Base-by-base conservation (phyloP, 495 filamentous ascomycete species). In the Wilcoxina mikolae region DNA sequence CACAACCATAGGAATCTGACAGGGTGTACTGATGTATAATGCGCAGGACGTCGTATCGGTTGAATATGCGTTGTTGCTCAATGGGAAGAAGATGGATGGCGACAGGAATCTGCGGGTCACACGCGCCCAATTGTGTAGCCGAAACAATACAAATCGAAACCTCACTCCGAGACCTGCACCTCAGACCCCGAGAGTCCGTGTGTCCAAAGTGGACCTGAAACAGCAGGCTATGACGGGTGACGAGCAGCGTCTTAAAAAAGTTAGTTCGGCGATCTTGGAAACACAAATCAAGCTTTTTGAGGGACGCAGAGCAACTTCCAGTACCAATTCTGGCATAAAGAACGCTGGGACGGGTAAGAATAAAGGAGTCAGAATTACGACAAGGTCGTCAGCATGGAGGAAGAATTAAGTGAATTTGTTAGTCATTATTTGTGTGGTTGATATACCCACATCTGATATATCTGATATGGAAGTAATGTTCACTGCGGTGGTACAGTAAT, bases 71-170 rank as follows among this genome's bases (percentile, higher is more conserved):
- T 73, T 99, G 7, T 73, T 91, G 27, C 76, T 86, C 56, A 76
- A 94, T 57, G 89, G 79, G 28, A 93, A 95, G 75, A 90, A 85
- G 56, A 95, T 88, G 68, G 89, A 90, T 0, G 79, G 94, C 74
- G 91, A 93, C 28, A 80, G 93, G 5, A 81, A 82, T 55, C 73
- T 99, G 10, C 82, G 93, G 29, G 90, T 99, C 48, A 79, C 75
- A 3, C 81, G 90, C 11, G 91, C 90, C 51, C 88, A 85, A 61
- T 80, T 81, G 45, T 70, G 81, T 35, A 78, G 79, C 58, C 84
- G 87, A 65, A 91, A 82, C 22, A 70, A 73, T 55, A 56, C 69
- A 50, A 43, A 20, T 45, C 49, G 17, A 55, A 58, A 27, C 4
- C 28, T 10, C 3, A 28, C 22, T 2, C 39, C 27, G 60, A 55